Conservation (phyloP, 176 grass and related monocot species). For the Saccharum spontaneum region DNA sequence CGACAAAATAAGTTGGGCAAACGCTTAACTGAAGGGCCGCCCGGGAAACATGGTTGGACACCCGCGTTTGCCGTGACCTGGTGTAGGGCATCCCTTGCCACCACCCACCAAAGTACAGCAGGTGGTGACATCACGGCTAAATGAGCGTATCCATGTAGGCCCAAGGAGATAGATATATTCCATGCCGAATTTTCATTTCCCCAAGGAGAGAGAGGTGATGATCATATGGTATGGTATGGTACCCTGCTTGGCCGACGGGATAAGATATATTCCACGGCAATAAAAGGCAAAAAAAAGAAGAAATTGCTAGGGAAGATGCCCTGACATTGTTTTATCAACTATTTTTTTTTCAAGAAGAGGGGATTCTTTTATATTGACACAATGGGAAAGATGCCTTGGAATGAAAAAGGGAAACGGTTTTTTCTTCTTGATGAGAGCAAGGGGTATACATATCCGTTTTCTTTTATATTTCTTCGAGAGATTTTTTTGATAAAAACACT, state of each 20-base stretch:
- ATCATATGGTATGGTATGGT: background rate
- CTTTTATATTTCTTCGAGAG: too few relatives aligned
- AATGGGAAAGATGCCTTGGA: background rate
- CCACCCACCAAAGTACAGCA: background rate
- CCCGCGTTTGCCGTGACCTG: constrained; percentile 12
- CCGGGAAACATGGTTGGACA: constrained; percentile 19
- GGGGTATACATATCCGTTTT: too few relatives aligned
- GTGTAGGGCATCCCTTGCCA: background rate
- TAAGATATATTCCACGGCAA: constrained; percentile 18
- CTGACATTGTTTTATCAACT: background rate
- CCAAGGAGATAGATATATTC: constrained; percentile 31
- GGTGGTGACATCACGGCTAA: background rate
- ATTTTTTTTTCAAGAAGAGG: background rate
- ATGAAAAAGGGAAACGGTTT: background rate
- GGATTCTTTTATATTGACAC: background rate
- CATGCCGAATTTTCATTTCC: constrained; percentile 31
- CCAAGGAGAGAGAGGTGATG: constrained; percentile 17
- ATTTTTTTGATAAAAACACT: too few relatives aligned
- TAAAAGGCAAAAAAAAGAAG: constrained; percentile 11
- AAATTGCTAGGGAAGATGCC: background rate
- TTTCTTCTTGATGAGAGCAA: background rate
- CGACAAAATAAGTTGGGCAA: background rate
- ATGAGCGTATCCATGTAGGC: constrained; percentile 21
- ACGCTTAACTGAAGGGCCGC: background rate
- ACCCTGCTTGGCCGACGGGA: constrained; percentile 31